Evolutionary conservation across 306 rosid genomes (phyloP), one percentile per base, ranked within the genome.

Genomic region (Castanea mollissima): DNA sequence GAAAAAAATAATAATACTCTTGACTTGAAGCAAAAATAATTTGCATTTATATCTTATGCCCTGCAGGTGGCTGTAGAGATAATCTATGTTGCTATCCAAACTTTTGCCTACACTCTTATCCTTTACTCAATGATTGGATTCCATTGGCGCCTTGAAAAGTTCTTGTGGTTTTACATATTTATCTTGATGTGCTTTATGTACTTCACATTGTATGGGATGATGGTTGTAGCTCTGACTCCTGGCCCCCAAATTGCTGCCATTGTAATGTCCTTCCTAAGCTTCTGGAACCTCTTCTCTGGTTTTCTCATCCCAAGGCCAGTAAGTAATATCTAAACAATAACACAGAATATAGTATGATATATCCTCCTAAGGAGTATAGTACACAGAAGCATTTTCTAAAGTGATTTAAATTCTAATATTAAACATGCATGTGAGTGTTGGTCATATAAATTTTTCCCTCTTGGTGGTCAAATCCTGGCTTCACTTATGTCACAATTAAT

Each of bases 231-330:
- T 84, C 87, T 90, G 5, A 90, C 90, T 62, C 91, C 91, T 23
- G 83, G 83, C 75, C 81, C 85, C 46, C 86, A 84, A 71, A 82
- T 88, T 76, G 91, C 93, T 51, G 81, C 90, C 68, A 79, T 86
- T 67, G 69, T 76, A 25, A 88, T 86, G 90, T 65, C 90, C 76
- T 86, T 88, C 55, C 82, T 90, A 13, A 60, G 76, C 64, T 73
- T 90, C 81, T 90, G 90, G 93, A 87, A 90, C 76, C 67, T 90
- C 21, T 90, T 90, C 83, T 83, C 92, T 2, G 94, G 91, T 35
- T 90, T 86, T 67, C 27, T 90, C 21, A 76, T 86, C 84, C 88
- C 73, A 20, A 85, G 84, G 82, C 72, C 65, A 80, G 92, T 84
- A 77, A 60, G 92, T 74, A 59, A 49, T 12, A 23, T n/a, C 55